Conservation (phyloP, 331 rosid species). For the Quercus lobata region DNA sequence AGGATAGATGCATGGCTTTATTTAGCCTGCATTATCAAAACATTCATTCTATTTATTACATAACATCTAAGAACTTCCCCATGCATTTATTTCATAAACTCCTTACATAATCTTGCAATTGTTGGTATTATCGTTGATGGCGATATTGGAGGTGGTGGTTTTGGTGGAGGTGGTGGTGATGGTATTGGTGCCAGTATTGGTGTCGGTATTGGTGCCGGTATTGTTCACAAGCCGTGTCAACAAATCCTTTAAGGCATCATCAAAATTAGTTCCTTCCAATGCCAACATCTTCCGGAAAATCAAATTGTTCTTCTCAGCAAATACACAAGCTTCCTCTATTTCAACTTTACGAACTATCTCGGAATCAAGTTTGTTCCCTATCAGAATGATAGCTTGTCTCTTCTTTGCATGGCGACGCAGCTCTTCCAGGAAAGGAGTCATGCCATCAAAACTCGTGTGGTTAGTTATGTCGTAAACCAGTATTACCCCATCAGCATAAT, state of each 20-base stretch:
- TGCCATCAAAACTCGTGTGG: slow-evolving; percentile 83
- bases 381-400: slow-evolving; percentile 77
- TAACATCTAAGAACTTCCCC: too few relatives aligned
- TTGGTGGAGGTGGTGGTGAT: accelerated
- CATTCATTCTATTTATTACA: too few relatives aligned
- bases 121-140: too few relatives aligned
- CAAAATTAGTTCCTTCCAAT: slow-evolving; percentile 75
- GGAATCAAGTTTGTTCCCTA: slow-evolving; percentile 90
- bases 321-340: slow-evolving; percentile 75
- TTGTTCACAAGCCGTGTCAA: slow-evolving; percentile 73
- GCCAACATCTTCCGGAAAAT: slow-evolving; percentile 92
- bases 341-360: slow-evolving; percentile 73
- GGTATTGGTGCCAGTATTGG: too few relatives aligned
- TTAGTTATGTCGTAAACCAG: slow-evolving; percentile 81
- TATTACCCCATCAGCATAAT: slow-evolving; percentile 96
- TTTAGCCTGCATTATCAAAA: too few relatives aligned
- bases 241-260: slow-evolving; percentile 73
- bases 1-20: too few relatives aligned
- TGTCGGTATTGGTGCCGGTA: too few relatives aligned
- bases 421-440: slow-evolving; percentile 94
- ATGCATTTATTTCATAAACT: too few relatives aligned
- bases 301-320: slow-evolving; percentile 84
- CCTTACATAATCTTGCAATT: too few relatives aligned
- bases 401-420: slow-evolving; percentile 88
- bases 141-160: too few relatives aligned